phyloP scores from a whole-genome alignment of 345 rosid genomes.

The Nasturtium officinale region DNA sequence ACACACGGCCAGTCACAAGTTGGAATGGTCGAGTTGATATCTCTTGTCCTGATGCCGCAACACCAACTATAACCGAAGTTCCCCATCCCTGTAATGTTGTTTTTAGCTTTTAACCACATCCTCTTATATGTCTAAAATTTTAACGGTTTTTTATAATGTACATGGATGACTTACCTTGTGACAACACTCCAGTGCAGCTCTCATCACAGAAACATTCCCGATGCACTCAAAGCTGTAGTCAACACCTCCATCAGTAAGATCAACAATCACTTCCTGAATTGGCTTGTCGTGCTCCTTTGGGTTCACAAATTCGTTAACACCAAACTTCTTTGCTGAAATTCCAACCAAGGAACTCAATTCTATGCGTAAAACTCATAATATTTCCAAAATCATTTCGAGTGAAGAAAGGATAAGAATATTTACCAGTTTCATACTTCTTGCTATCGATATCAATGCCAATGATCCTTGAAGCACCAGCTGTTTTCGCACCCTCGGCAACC shows the following conservation, averaged over 20 bases:
- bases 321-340: constrained; percentile 58
- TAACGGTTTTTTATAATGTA: neutral
- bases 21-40: constrained; percentile 95
- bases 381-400: constrained; percentile 58
- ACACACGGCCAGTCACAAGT: constrained; percentile 98
- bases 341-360: constrained; percentile 35
- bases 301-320: constrained; percentile 95
- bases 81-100: constrained; percentile 84
- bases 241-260: constrained; percentile 88
- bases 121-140: neutral
- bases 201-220: constrained; percentile 94
- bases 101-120: constrained; percentile 19
- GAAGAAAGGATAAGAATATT: neutral
- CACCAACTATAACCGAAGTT: constrained; percentile 93
- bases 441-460: constrained; percentile 94
- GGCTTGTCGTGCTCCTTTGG: constrained; percentile 76
- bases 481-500: constrained; percentile 99
- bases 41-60: constrained; percentile 99
- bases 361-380: constrained; percentile 52
- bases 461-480: constrained; percentile 94
- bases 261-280: constrained; percentile 96
- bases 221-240: constrained; percentile 99
- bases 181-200: constrained; percentile 98
- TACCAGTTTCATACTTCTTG: constrained; percentile 77
- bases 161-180: constrained; percentile 69